Evolutionary conservation across 768 basidiomycete species (phyloP), one percentile per base, ranked within the genome.

Genomic region (Candolleomyces eurysporus): DNA sequence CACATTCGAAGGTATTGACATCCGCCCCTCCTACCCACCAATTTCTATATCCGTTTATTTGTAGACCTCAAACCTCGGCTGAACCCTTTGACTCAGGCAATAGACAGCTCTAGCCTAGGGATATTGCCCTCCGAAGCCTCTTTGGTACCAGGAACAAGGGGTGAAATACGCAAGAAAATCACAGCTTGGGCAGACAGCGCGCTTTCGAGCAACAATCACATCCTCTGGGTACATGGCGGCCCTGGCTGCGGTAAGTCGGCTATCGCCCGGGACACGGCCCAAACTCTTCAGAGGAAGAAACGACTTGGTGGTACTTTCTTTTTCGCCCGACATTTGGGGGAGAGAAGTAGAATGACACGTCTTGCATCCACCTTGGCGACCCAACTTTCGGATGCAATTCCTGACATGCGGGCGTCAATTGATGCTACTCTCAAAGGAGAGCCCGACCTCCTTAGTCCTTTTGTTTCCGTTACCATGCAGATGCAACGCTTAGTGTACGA

Each of bases 221-320:
- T 69, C 17, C 22, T 64, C 22, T 69, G 68, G 66, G 21, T 69
- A 2, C 39, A 63, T 36, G 68, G 66, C 4, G 60, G 66, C 4
- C 64, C 60, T 14, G 68, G 68, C 14, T 60, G 59, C 13, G 68
- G 68, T 8, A 69, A 69, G 52, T 65, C 66, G 2, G 61, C 65
- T 13, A 60, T 68, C 13, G 61, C 63, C 4, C 65, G 65, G 30
- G 58, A 58, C 6, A 60, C 66, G 11, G 64, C 64, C 13, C 63
- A 64, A 14, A 21, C 32, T 16, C 61, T 57, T 19, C 14, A 58
- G 4, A 52, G 58, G 32, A 30, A 10, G 14, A 58, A 55, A 7
- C 22, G 22, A 10, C 45, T 66, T 16, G 63, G 48, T 0, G 66
- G 58, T 17, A 58, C 56, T 32, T 66, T 65, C 60, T 68, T 65